Evolutionary conservation across 495 filamentous ascomycete species (phyloP).

Genomic region (Amphirosellinia nigrospora): DNA sequence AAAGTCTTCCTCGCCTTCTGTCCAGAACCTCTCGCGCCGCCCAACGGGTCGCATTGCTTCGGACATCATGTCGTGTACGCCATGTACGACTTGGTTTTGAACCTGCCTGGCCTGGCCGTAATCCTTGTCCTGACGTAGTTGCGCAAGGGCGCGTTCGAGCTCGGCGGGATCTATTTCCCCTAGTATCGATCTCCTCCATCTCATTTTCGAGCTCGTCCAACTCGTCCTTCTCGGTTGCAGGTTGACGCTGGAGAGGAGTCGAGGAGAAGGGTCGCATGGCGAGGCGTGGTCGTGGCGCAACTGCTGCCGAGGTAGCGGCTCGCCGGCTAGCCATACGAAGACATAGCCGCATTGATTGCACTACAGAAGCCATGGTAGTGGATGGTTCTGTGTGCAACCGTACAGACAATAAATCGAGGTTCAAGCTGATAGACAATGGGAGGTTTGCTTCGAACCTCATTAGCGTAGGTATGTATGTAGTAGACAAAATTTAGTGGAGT

Average conservation of each 20-base stretch:
- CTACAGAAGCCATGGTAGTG: conserved; percentile 54
- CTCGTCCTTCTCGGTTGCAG: conserved; percentile 28
- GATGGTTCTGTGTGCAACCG: conserved; percentile 19
- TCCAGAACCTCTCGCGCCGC: conserved; percentile 43
- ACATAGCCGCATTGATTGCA: conserved; percentile 55
- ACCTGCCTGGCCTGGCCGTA: conserved; percentile 14
- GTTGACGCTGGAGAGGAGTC: conserved; percentile 38
- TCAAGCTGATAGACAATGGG: background rate
- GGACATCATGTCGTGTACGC: background rate
- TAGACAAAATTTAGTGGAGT: conserved; percentile 24
- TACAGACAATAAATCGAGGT: conserved; percentile 8
- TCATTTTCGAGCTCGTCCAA: conserved; percentile 16
- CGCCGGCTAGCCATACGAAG: conserved; percentile 48
- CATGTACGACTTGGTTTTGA: conserved; percentile 23
- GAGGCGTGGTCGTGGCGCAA: conserved; percentile 34
- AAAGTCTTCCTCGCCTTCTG: conserved; percentile 48
- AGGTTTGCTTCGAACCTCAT: background rate
- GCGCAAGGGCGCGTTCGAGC: background rate
- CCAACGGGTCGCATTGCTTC: conserved; percentile 14
- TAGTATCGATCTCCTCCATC: conserved; percentile 23
- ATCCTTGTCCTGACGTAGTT: background rate
- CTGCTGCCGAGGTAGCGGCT: conserved; percentile 30
- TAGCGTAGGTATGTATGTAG: background rate
- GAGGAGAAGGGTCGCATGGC: conserved; percentile 48
- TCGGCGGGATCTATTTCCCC: conserved; percentile 24